Evolutionary conservation across 768 basidiomycete species (phyloP), one percentile per base, ranked within the genome.

Genomic region (Trametes meyenii): DNA sequence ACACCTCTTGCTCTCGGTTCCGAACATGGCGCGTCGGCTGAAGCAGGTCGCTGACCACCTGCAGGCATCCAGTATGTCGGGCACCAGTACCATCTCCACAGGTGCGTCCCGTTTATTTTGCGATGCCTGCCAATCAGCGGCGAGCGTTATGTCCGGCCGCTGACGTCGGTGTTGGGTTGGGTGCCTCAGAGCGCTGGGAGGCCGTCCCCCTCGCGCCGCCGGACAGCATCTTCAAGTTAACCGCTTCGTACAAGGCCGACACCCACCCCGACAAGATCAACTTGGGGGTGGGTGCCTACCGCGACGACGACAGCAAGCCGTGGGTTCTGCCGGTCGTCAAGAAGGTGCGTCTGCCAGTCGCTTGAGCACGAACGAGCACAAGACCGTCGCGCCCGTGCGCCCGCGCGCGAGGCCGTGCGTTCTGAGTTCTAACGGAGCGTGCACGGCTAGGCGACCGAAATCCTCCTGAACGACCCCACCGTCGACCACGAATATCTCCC

Each of bases 401-500:
- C 29, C 29, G 8, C 29, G 29, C 29, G 29, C 29, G 29, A 33
- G 29, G 29, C 29, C 29, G 29, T 33, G 29, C 29, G 29, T 33
- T n/a, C 43, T 61, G 17, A 45, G 29, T 33, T n/a, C 43, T 61
- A 19, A 45, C 29, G 35, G 29, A 14, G 23, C 43, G 26, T 24
- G 36, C 44, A n/a, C n/a, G n/a, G 16, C 23, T 66, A 94, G 94
- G 94, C 91, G 19, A 92, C 89, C 12, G 76, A 83, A 55, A 82
- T 82, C 57, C 75, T 96, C 48, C 72, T 94, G 67, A 83, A 78
- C 64, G 85, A 93, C 70, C 84, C 85, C 36, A 75, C 79, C 45
- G 78, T 94, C 63, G 92, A 98, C 75, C 94, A 96, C 70, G 95
- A 95, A 77, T 96, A 96, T 72, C 85, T 96, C 35, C 89, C 93